Evolutionary conservation across 2,329 filamentous ascomycete species (phyloP).

Genomic region (Neodidymelliopsis sp.): DNA sequence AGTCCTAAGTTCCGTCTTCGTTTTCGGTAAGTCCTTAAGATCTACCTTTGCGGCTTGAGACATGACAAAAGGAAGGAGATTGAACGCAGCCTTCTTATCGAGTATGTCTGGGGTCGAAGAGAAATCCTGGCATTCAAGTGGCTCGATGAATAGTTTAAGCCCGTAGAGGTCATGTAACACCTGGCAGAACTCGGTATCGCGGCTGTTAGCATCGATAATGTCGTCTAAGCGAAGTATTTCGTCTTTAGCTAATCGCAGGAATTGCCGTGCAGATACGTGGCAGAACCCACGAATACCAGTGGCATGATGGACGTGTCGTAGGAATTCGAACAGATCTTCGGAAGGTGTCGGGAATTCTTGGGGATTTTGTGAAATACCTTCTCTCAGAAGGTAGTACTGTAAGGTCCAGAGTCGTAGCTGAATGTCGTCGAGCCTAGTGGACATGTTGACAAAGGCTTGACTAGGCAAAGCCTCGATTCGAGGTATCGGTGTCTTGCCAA

Average conservation of each 20-base stretch:
- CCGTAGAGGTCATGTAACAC: conserved; percentile 55
- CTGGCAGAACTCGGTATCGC: conserved; percentile 81
- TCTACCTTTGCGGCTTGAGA: conserved; percentile 81
- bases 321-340: conserved; percentile 78
- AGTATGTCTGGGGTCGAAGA: conserved; percentile 77
- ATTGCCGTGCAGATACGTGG: conserved; percentile 83
- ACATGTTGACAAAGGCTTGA: conserved; percentile 55
- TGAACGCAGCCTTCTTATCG: conserved; percentile 80
- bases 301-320: conserved; percentile 83
- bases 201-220: conserved; percentile 71
- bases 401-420: conserved; percentile 88
- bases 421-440: conserved; percentile 81
- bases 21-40: conserved; percentile 90
- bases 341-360: conserved; percentile 70
- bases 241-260: conserved; percentile 86
- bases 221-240: conserved; percentile 80
- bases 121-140: conserved; percentile 64
- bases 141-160: conserved; percentile 46
- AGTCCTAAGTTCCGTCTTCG: conserved; percentile 87
- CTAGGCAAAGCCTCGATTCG: conserved; percentile 60
- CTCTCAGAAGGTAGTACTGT: conserved; percentile 80
- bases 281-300: conserved; percentile 86
- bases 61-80: conserved; percentile 84
- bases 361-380: conserved; percentile 72
- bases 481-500: conserved; percentile 73